phyloP scores from a whole-genome alignment of 495 filamentous ascomycete species.

The Copromyces sp. region DNA sequence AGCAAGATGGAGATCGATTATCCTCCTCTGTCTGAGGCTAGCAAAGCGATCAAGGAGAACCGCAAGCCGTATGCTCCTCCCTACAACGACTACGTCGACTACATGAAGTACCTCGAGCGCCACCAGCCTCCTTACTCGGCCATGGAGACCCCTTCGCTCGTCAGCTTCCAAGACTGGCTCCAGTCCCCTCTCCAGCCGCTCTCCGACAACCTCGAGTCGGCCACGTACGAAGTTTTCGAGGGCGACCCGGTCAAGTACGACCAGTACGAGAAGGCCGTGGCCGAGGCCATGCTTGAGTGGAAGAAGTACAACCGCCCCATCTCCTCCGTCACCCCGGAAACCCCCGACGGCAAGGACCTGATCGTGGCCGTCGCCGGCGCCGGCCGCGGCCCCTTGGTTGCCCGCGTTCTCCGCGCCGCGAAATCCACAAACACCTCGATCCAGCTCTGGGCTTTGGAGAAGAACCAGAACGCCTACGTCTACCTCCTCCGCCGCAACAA shows the following conservation, averaged over 20 bases:
- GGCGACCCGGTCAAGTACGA: conserved; percentile 97
- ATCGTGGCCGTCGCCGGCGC: conserved; percentile 89
- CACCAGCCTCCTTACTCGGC: conserved; percentile 56
- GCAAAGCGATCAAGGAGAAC: conserved; percentile 25
- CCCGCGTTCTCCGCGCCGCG: conserved; percentile 71
- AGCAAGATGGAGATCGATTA: conserved; percentile 36
- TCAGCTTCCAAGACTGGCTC: conserved; percentile 72
- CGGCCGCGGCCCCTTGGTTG: conserved; percentile 83
- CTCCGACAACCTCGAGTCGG: conserved; percentile 90
- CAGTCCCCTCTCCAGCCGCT: conserved; percentile 91
- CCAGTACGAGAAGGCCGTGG: conserved; percentile 82
- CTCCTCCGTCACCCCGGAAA: conserved; percentile 34
- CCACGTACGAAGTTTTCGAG: conserved; percentile 98
- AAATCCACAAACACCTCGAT: conserved; percentile 63
- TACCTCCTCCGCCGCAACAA: conserved; percentile 80
- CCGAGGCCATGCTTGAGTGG: conserved; percentile 76
- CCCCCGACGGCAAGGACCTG: conserved; percentile 47
- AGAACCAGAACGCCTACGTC: conserved; percentile 96
- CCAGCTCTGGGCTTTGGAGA: conserved; percentile 86
- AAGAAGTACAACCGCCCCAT: conserved; percentile 55
- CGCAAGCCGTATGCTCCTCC: conserved; percentile 18
- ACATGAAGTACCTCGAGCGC: conserved; percentile 74
- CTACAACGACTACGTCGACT: conserved; percentile 56
- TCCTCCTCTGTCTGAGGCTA: conserved; percentile 56
- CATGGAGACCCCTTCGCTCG: conserved; percentile 32